Conservation (phyloP, 2,329 filamentous ascomycete species). For the Leptographium radiaticola region DNA sequence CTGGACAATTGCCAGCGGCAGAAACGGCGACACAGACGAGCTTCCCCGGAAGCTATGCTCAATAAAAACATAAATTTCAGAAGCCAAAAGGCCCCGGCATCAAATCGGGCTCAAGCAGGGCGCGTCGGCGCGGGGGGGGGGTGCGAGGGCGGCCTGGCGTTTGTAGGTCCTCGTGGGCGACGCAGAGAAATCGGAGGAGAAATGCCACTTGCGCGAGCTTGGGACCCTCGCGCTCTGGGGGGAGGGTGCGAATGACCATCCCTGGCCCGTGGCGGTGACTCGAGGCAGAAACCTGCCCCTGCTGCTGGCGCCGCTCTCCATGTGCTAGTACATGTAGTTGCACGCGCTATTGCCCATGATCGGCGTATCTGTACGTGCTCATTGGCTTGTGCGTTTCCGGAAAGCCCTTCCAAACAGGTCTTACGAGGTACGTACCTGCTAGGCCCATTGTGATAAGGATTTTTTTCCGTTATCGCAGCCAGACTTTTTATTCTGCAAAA, state of each 20-base stretch:
- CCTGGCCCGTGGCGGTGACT: background rate
- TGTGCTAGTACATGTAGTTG: background rate
- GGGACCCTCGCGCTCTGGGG: constrained; percentile 2
- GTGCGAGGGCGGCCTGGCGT: background rate
- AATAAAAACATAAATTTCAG: background rate
- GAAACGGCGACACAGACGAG: background rate
- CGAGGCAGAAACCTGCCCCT: background rate
- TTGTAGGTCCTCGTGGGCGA: constrained; percentile 3
- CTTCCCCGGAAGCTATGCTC: background rate
- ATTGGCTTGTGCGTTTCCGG: background rate
- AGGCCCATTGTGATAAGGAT: background rate
- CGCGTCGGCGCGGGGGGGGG: background rate
- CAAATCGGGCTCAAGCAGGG: background rate
- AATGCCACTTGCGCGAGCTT: constrained; percentile 9
- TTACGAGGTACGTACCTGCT: background rate
- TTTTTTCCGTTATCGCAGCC: background rate
- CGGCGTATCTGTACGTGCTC: background rate
- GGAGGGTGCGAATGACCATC: background rate
- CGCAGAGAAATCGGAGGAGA: constrained; percentile 8
- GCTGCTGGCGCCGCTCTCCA: background rate
- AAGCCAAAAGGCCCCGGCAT: background rate
- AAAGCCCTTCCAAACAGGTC: background rate
- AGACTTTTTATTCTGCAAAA: background rate
- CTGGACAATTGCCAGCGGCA: background rate
- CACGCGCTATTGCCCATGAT: background rate